Conservation (phyloP, 192 early-diverging fungal species). For the Linnemannia zychae region DNA sequence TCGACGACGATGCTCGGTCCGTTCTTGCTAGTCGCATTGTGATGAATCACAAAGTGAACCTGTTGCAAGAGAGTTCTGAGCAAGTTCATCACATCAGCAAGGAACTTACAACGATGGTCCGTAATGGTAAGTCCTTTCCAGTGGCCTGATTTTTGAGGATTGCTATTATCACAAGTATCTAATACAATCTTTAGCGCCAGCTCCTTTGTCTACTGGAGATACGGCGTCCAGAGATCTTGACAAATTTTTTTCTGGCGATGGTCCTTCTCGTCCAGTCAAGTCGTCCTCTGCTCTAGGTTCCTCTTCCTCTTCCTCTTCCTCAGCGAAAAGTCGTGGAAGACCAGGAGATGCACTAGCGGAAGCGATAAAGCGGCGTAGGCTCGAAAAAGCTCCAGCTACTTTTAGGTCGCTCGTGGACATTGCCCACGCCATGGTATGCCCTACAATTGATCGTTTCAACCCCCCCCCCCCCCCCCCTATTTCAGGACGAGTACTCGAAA, state of each 20-base stretch:
- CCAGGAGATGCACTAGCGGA: not conserved
- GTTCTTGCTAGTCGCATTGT: constrained; percentile 33
- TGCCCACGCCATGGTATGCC: constrained; percentile 10
- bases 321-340: constrained; percentile 4
- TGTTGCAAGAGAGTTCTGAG: constrained; percentile 24
- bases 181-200: not conserved
- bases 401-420: constrained; percentile 18
- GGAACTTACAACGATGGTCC: constrained; percentile 16
- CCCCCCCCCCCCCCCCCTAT: too few species aligned
- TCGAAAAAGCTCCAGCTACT: not conserved
- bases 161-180: not conserved
- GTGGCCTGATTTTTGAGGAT: too few species aligned
- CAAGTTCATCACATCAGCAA: constrained; percentile 30
- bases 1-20: constrained; percentile 33
- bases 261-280: too few species aligned
- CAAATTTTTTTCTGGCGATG: too few species aligned
- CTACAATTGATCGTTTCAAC: too few species aligned
- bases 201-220: not conserved
- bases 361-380: constrained; percentile 2
- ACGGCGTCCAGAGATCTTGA: not conserved
- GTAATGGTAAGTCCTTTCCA: constrained; percentile 11
- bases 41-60: constrained; percentile 26
- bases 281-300: not conserved
- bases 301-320: constrained; percentile 5
- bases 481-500: not conserved